These are phyloP conservation scores for Neurospora sp. DNA, from an alignment of 2,329 filamentous ascomycete genomes.

Conservation along the genomic window DNA sequence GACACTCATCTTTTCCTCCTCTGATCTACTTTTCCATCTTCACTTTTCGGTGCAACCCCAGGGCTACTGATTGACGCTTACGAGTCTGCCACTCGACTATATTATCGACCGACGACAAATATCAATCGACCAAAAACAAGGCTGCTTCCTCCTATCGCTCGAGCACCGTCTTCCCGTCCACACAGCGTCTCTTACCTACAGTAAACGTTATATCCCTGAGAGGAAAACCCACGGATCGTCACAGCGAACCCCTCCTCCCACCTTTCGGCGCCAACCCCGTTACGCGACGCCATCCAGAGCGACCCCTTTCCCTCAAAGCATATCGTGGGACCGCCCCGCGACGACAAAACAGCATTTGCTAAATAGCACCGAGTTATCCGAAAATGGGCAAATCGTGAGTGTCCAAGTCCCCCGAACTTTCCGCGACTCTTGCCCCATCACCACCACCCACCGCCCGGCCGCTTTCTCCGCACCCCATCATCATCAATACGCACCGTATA, in stretches of 20 bases:
- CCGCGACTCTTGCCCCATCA: background rate
- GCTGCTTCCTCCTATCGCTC: background rate
- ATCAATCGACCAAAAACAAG: background rate
- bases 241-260: background rate
- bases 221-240: background rate
- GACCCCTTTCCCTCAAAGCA: background rate
- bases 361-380: background rate
- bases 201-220: background rate
- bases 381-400: slow-evolving; percentile 48
- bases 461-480: background rate
- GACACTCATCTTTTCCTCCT: background rate
- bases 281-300: background rate
- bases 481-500: background rate
- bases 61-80: background rate
- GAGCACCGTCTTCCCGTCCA: background rate
- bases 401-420: background rate
- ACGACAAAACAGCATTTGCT: background rate
- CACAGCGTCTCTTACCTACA: background rate
- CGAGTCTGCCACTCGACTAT: background rate
- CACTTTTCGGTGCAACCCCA: background rate
- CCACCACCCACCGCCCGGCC: background rate
- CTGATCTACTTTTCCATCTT: background rate
- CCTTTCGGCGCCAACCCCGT: background rate
- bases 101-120: background rate
- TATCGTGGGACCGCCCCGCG: background rate